Evolutionary conservation across 257 asterid genomes (phyloP).

Genomic region (Perilla frutescens): DNA sequence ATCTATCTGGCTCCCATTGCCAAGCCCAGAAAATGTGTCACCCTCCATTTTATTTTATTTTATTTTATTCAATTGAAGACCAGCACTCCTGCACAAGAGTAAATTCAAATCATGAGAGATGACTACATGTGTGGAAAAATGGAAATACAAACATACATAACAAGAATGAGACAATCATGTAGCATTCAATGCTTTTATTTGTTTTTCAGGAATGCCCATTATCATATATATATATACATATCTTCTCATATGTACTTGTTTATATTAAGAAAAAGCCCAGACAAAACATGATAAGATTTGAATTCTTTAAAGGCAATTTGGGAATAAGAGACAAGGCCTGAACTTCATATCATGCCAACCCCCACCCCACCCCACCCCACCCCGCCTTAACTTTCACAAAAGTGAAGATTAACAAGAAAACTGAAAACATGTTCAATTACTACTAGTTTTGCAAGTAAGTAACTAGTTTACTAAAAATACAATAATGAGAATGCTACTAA

Average conservation of each 20-base stretch:
- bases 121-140: constrained; percentile 11
- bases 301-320: constrained; percentile 65
- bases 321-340: constrained; percentile 72
- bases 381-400: too few relatives aligned
- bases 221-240: constrained; percentile 34
- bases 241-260: constrained; percentile 59
- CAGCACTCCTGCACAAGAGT: constrained; percentile 39
- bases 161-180: constrained; percentile 37
- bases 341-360: constrained; percentile 62
- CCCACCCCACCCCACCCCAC: background rate
- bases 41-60: constrained; percentile 64
- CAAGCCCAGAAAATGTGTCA: constrained; percentile 62
- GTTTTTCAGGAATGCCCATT: constrained; percentile 54
- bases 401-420: constrained; percentile 22
- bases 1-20: constrained; percentile 66
- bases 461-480: background rate
- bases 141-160: background rate
- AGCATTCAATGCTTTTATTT: constrained; percentile 28
- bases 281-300: constrained; percentile 82
- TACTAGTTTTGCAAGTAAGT: background rate
- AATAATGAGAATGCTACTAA: constrained; percentile 12
- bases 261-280: constrained; percentile 54
- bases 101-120: background rate
- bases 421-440: constrained; percentile 23
- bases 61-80: constrained; percentile 32